Conservation (phyloP, 495 filamentous ascomycete species). For the Aspergillus nanangensis region DNA sequence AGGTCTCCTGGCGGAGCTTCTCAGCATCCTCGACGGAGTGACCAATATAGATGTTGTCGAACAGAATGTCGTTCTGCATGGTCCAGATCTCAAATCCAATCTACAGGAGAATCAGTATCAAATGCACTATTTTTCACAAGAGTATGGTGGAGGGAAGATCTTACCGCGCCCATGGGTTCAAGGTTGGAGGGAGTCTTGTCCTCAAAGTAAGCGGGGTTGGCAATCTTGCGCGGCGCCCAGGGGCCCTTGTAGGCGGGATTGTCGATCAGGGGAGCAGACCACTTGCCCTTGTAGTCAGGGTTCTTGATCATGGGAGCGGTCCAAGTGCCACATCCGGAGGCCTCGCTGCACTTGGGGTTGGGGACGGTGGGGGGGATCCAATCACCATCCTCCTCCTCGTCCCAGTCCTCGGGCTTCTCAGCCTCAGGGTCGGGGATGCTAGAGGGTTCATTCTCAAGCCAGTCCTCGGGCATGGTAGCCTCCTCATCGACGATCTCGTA, state of each 20-base stretch:
- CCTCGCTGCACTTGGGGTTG: slow-evolving; percentile 94
- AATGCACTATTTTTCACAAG: neutral
- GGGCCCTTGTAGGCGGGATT: slow-evolving; percentile 98
- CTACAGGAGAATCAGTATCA: slow-evolving; percentile 31
- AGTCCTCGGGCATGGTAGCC: slow-evolving; percentile 88
- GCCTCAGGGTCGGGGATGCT: slow-evolving; percentile 93
- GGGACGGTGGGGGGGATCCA: slow-evolving; percentile 90
- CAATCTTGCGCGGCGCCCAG: slow-evolving; percentile 93
- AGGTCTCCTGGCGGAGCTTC: slow-evolving; percentile 87
- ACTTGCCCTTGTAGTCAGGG: slow-evolving; percentile 98
- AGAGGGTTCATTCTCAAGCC: slow-evolving; percentile 87
- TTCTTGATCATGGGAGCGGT: slow-evolving; percentile 89
- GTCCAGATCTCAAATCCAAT: slow-evolving; percentile 99
- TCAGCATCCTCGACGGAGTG: slow-evolving; percentile 93
- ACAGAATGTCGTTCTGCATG: slow-evolving; percentile 98
- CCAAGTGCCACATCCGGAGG: slow-evolving; percentile 94
- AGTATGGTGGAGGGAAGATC: slow-evolving; percentile 25
- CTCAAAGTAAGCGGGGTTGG: slow-evolving; percentile 96
- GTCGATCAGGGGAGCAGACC: slow-evolving; percentile 88
- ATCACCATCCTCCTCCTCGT: slow-evolving; percentile 99
- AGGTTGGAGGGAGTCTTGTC: slow-evolving; percentile 96
- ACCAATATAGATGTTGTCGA: slow-evolving; percentile 99
- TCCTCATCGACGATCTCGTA: slow-evolving; percentile 93
- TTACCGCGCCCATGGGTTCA: slow-evolving; percentile 95
- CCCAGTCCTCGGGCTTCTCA: slow-evolving; percentile 99